Evolutionary conservation across 345 rosid genomes (phyloP), one percentile per base, ranked within the genome.

Genomic region (Chamaenerion angustifolium): DNA sequence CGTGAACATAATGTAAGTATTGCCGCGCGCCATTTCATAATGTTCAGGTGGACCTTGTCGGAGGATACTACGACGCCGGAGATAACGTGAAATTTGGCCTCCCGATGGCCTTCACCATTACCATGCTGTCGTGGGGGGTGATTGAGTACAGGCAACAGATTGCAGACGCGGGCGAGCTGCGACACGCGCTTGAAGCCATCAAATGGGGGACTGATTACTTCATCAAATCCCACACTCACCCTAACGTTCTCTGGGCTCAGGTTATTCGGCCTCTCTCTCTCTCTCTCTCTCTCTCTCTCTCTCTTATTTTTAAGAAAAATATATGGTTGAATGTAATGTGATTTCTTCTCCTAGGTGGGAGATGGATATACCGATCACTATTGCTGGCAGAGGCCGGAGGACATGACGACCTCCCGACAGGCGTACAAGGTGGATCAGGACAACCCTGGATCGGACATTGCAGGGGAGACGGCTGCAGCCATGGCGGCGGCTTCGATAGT

Each of bases 361-460:
- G 94, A 90, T 27, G 94, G 95, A 35, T 71, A 74, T 42, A 81
- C 92, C 10, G 98, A 90, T 43, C 98, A 90, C 52, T 79, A 79
- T 49, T 86, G 98, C 45, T 90, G 98, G 98, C 96, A 90, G 65
- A 71, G 94, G 52, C 94, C 94, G n/a, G 96, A 90, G 66, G 98
- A 90, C 72, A 90, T 86, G 98, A 79, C 85, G 6, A 86, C 94
- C 0, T 69, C 88, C 0, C 54, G 94, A 37, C 78, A 44, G 31
- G 98, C 84, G 7, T 80, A 73, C 61, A 83, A 72, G 53, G 71
- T 90, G 25, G 94, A 90, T 5, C 68, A 75, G 53, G 64, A 66
- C 7, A 80, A 76, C 62, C 96, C 96, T 0, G 98, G 96, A 2
- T 86, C 98, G 0, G 98, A 90, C 4, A 72, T 86, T 0, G 85